These are phyloP conservation scores for Lactifluus echinatus DNA, from an alignment of 768 basidiomycete species.

Conservation along the genomic window DNA sequence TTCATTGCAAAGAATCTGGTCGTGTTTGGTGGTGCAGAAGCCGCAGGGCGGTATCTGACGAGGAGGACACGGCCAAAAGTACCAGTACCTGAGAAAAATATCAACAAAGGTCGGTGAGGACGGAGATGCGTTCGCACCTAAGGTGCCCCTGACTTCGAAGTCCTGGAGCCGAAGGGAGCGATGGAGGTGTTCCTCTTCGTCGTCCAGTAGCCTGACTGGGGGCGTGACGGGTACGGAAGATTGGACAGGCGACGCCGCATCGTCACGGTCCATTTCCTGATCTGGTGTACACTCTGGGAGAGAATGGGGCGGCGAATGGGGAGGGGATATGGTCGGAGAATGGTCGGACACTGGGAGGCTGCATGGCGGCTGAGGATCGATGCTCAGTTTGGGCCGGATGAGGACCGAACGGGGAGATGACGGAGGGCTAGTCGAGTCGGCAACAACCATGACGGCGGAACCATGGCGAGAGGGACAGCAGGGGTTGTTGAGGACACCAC, in stretches of 20 bases:
- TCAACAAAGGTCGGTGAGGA: not conserved
- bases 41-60: slow-evolving; percentile 57
- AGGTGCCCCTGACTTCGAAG: slow-evolving; percentile 72
- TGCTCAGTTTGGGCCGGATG: not conserved
- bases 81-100: slow-evolving; percentile 64
- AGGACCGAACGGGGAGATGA: slow-evolving; percentile 10
- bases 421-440: slow-evolving; percentile 11
- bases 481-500: not conserved
- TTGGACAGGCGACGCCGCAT: slow-evolving; percentile 17
- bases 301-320: slow-evolving; percentile 9
- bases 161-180: slow-evolving; percentile 58
- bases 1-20: slow-evolving; percentile 79
- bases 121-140: slow-evolving; percentile 40
- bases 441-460: slow-evolving; percentile 18
- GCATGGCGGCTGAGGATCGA: slow-evolving; percentile 11
- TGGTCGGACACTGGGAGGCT: not conserved
- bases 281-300: slow-evolving; percentile 9
- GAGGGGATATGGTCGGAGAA: slow-evolving; percentile 8
- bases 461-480: slow-evolving; percentile 11
- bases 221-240: slow-evolving; percentile 23
- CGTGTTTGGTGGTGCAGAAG: slow-evolving; percentile 37
- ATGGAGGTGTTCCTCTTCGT: slow-evolving; percentile 57
- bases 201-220: slow-evolving; percentile 56
- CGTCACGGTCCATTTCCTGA: slow-evolving; percentile 13
- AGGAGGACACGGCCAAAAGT: slow-evolving; percentile 93